These are phyloP conservation scores for Leccinum subgranulosum DNA, from an alignment of 768 basidiomycete genomes.

Conservation along the genomic window DNA sequence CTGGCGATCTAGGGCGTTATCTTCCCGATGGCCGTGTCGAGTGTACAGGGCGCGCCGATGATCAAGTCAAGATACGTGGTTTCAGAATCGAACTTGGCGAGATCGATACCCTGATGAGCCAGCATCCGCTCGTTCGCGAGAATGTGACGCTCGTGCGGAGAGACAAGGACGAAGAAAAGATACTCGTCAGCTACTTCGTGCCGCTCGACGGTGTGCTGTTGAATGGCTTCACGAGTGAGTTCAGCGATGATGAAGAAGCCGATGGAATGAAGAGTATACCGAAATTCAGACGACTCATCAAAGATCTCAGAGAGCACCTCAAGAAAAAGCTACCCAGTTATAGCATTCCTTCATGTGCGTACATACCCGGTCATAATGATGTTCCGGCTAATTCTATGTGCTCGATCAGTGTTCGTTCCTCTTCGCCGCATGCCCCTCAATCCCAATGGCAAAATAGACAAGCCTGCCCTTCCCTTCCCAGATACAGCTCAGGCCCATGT, in stretches of 20 bases:
- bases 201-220: slow-evolving; percentile 70
- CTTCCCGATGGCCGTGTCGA: slow-evolving; percentile 90
- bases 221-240: slow-evolving; percentile 68
- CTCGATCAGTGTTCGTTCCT: slow-evolving; percentile 80
- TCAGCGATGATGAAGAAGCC: slow-evolving; percentile 43
- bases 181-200: slow-evolving; percentile 95
- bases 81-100: slow-evolving; percentile 99
- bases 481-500: slow-evolving; percentile 73
- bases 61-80: slow-evolving; percentile 98
- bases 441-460: slow-evolving; percentile 99
- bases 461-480: slow-evolving; percentile 96
- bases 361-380: not conserved
- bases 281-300: slow-evolving; percentile 84
- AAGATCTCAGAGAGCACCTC: slow-evolving; percentile 90
- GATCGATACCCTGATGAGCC: slow-evolving; percentile 93
- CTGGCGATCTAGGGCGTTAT: slow-evolving; percentile 95
- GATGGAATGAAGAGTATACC: slow-evolving; percentile 73
- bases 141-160: slow-evolving; percentile 95
- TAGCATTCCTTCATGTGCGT: slow-evolving; percentile 85
- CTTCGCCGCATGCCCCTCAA: slow-evolving; percentile 95
- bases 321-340: slow-evolving; percentile 97
- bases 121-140: slow-evolving; percentile 92
- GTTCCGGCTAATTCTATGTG: slow-evolving; percentile 2
- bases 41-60: slow-evolving; percentile 95
- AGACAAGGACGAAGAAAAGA: slow-evolving; percentile 99